Conservation (phyloP, 2,329 filamentous ascomycete species). For the Lanzia echinophila region DNA sequence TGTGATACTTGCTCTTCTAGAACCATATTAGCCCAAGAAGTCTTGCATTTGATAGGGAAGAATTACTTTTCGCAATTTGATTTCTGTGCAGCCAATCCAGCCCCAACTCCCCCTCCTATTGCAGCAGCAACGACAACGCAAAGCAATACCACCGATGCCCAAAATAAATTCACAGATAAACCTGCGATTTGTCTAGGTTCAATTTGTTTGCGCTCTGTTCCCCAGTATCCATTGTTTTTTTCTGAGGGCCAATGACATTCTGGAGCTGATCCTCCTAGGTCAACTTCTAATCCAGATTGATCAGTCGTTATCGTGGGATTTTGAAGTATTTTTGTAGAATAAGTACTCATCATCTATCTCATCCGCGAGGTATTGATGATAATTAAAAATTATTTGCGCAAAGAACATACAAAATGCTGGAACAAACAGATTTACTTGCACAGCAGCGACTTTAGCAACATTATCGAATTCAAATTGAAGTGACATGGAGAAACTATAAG, state of each 20-base stretch:
- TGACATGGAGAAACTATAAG: no score
- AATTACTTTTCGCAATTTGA: neutral
- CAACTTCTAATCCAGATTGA: neutral
- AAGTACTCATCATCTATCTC: neutral
- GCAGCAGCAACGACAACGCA: neutral
- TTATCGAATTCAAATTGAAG: no score
- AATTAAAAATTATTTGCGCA: no score
- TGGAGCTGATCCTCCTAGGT: neutral
- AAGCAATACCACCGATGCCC: neutral
- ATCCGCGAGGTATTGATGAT: no score
- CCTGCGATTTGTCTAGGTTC: neutral
- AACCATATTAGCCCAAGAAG: neutral
- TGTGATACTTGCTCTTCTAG: neutral
- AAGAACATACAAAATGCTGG: no score
- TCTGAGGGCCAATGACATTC: neutral
- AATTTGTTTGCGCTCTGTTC: neutral
- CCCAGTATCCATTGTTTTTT: neutral
- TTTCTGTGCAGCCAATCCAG: neutral
- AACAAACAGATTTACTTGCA: no score
- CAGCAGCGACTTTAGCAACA: no score
- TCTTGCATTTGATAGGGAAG: neutral
- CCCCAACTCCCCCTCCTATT: neutral
- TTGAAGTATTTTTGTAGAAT: neutral
- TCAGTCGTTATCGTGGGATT: neutral
- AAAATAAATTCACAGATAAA: neutral